phyloP scores from a whole-genome alignment of 768 basidiomycete species.

The Rhizopogon vulgaris region DNA sequence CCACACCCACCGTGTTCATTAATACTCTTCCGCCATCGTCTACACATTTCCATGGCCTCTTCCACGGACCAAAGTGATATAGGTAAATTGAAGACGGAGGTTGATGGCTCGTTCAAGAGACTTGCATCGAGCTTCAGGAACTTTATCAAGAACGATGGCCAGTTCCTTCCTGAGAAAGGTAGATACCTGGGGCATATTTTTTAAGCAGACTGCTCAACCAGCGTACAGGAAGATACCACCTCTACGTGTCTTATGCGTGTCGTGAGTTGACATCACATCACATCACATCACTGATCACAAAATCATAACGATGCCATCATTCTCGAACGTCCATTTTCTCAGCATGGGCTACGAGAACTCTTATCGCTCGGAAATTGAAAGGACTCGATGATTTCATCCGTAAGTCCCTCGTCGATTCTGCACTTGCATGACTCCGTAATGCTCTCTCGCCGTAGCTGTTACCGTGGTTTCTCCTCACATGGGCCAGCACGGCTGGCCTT shows the following conservation, averaged over 20 bases:
- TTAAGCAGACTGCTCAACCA: background rate
- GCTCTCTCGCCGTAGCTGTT: constrained; percentile 43
- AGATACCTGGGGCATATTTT: background rate
- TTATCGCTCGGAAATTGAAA: constrained; percentile 88
- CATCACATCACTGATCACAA: background rate
- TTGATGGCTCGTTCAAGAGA: constrained; percentile 67
- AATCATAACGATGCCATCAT: background rate
- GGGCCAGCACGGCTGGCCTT: constrained; percentile 84
- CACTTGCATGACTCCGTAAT: background rate
- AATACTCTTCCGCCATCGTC: background rate
- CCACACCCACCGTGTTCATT: background rate
- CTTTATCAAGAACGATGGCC: constrained; percentile 46
- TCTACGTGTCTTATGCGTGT: constrained; percentile 84
- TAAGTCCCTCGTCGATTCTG: constrained; percentile 29
- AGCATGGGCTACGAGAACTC: constrained; percentile 92
- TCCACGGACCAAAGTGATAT: constrained; percentile 43
- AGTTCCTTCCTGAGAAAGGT: constrained; percentile 77
- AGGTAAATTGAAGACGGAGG: constrained; percentile 42
- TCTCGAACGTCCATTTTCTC: background rate
- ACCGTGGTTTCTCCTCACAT: constrained; percentile 82
- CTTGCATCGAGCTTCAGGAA: constrained; percentile 48
- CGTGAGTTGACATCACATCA: constrained; percentile 41
- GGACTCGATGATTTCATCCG: constrained; percentile 82
- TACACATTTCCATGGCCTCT: constrained; percentile 22
- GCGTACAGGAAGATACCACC: constrained; percentile 74